Evolutionary conservation across 768 basidiomycete genomes (phyloP), one percentile per base, ranked within the genome.

Genomic region (Brasilioporus rufonigricans): DNA sequence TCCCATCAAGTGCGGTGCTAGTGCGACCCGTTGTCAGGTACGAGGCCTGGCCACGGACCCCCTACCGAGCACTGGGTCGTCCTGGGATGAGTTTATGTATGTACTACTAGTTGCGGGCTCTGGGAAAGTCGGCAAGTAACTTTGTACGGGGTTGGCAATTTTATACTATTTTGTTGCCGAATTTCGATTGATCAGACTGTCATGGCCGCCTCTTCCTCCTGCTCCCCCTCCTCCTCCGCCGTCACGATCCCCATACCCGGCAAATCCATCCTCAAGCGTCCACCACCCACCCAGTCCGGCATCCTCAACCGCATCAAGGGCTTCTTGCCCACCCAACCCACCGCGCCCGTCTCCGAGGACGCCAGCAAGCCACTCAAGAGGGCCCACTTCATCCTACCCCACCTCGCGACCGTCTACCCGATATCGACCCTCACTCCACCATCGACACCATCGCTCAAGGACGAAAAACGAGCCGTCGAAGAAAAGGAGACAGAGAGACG

Each of bases 301-400:
- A 80, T 92, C 52, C 82, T 92, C 68, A 84, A 84, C 21, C 83
- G 88, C 51, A 78, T 91, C 65, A 85, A 85, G 41, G 82, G 85
- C 54, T 85, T 91, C 67, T 74, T 92, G 23, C 89, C 89, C 14
- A 80, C 80, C 0, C 84, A 81, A 58, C 74, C 73, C 27, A 52
- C 73, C 4, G 19, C 59, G 12, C 52, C 58, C 3, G 16, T 38
- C 36, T 26, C 65, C n/a, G 71, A 71, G 47, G 82, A 82, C 64
- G 76, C 82, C 44, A 69, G 72, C 33, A 82, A 79, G 63, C 83
- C 90, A 12, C 78, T 96, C 58, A 93, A 91, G 65, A 75, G 91
- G 47, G 97, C 95, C 0, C 91, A 96, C 63, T 98, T 98, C 67
- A 90, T 96, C 60, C 76, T 97, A 13, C 91, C 91, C 0, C 81